phyloP scores from a whole-genome alignment of 2,329 filamentous ascomycete genomes.

The Zarea fungicola region DNA sequence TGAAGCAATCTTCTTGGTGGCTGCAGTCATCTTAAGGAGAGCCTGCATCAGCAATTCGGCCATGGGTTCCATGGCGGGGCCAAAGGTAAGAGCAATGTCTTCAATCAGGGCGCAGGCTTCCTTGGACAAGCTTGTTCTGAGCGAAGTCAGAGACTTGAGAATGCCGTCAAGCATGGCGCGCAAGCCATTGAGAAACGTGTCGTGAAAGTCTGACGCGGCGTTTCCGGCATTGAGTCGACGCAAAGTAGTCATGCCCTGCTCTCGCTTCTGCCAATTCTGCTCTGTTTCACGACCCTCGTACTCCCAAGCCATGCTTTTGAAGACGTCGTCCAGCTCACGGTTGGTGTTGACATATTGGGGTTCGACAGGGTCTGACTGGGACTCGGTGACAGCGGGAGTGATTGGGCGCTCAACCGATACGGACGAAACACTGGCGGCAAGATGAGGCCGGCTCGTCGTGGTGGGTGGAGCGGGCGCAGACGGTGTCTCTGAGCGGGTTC shows the following conservation, averaged over 20 bases:
- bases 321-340: slow-evolving; percentile 81
- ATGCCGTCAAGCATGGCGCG: slow-evolving; percentile 80
- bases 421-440: slow-evolving; percentile 42
- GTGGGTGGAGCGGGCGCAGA: slow-evolving; percentile 32
- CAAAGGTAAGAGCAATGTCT: slow-evolving; percentile 72
- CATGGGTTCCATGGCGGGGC: slow-evolving; percentile 77
- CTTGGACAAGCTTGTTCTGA: slow-evolving; percentile 85
- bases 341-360: slow-evolving; percentile 79
- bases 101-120: slow-evolving; percentile 81
- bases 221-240: slow-evolving; percentile 80
- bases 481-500: slow-evolving; percentile 38
- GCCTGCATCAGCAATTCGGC: slow-evolving; percentile 85
- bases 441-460: slow-evolving; percentile 38
- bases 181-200: slow-evolving; percentile 63
- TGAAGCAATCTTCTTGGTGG: slow-evolving; percentile 88
- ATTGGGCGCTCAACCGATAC: slow-evolving; percentile 45
- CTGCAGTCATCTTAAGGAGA: slow-evolving; percentile 81
- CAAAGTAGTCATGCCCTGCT: slow-evolving; percentile 72
- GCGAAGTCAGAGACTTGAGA: slow-evolving; percentile 74
- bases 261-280: slow-evolving; percentile 83
- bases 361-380: slow-evolving; percentile 64
- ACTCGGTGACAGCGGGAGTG: slow-evolving; percentile 56
- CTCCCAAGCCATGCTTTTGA: slow-evolving; percentile 71
- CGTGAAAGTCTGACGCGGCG: slow-evolving; percentile 68
- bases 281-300: slow-evolving; percentile 90